Evolutionary conservation across 2,329 filamentous ascomycete species (phyloP).

Genomic region (Pseudogymnoascus sp.): DNA sequence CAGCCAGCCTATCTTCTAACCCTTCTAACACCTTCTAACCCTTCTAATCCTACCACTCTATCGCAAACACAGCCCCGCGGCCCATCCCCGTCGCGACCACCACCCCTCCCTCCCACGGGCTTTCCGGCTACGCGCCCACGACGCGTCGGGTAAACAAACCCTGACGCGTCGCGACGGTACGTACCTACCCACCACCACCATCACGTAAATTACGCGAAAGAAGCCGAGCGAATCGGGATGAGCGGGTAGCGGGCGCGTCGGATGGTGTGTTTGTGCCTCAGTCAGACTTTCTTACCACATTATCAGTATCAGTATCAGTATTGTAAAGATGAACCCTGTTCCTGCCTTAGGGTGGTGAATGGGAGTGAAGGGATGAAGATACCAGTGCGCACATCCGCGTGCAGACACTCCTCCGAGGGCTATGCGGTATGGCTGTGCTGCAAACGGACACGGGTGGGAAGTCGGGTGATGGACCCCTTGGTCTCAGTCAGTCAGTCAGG

Average conservation of each 20-base stretch:
- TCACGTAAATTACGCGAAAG: not conserved
- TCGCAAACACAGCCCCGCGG: not conserved
- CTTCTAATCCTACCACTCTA: not conserved
- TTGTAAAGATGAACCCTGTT: not conserved
- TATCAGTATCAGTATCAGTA: too few relatives aligned
- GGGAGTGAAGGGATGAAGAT: too few relatives aligned
- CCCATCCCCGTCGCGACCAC: not conserved
- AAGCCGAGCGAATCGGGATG: not conserved
- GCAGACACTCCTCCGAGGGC: not conserved
- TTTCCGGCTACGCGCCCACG: not conserved
- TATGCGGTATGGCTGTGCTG: not conserved
- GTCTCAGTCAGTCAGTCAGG: not conserved
- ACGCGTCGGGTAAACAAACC: not conserved
- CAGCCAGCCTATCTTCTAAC: not conserved
- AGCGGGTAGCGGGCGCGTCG: too few relatives aligned
- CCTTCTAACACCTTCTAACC: not conserved
- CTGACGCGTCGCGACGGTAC: not conserved
- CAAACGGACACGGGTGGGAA: not conserved
- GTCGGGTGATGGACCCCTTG: not conserved
- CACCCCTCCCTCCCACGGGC: too few relatives aligned
- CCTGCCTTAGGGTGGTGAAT: not conserved
- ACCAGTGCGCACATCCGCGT: not conserved
- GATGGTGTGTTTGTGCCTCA: not conserved
- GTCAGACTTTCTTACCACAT: not conserved
- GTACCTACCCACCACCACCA: not conserved